Evolutionary conservation across 352 stramenopile species (phyloP).

Genomic region (Phytophthora foliorum): DNA sequence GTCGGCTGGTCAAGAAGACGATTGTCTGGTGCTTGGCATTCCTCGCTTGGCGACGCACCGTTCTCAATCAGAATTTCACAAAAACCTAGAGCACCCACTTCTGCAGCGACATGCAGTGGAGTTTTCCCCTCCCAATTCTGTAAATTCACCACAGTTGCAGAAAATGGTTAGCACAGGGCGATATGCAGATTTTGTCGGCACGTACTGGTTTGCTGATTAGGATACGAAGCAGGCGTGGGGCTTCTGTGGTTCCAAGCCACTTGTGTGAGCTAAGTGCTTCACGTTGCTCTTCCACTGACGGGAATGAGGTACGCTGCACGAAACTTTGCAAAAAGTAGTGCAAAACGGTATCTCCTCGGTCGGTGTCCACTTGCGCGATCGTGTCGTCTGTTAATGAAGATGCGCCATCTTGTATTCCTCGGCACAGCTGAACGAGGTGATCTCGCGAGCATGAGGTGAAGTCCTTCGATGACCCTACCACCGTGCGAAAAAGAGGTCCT

Average conservation of each 20-base stretch:
- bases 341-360: conserved; percentile 57
- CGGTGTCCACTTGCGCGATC: conserved; percentile 47
- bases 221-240: conserved; percentile 36
- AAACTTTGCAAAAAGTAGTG: conserved; percentile 61
- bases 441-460: conserved; percentile 49
- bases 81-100: conserved; percentile 55
- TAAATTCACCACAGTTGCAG: neutral
- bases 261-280: conserved; percentile 31
- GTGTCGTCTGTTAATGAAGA: conserved; percentile 50
- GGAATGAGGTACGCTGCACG: conserved; percentile 40
- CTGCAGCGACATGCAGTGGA: conserved; percentile 59
- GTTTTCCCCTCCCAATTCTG: conserved; percentile 69
- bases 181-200: neutral
- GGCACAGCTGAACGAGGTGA: conserved; percentile 45
- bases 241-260: conserved; percentile 49
- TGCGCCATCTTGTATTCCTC: conserved; percentile 49
- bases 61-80: conserved; percentile 53
- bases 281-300: conserved; percentile 45
- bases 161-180: neutral
- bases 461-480: conserved; percentile 29
- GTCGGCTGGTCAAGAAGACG: conserved; percentile 51
- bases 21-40: conserved; percentile 49
- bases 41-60: conserved; percentile 47
- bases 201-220: conserved; percentile 54
- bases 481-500: conserved; percentile 39